These are phyloP conservation scores for Dictyostelium firmibasis DNA, from an alignment of 78 protist species.

Conservation along the genomic window DNA sequence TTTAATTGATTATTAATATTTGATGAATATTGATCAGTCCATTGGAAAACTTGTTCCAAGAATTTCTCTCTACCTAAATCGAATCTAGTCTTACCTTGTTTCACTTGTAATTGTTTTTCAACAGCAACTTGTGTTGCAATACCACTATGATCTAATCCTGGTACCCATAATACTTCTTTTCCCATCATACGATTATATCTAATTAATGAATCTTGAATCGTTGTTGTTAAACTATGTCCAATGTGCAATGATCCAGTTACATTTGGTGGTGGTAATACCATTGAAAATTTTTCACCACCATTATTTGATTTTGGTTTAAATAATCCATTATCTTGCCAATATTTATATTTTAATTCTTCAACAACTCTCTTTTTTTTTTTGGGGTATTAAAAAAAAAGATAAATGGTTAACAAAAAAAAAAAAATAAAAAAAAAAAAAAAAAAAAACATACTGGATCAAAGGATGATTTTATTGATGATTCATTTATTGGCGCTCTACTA, in stretches of 20 bases:
- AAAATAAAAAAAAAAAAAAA: not conserved
- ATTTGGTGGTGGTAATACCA: constrained; percentile 98
- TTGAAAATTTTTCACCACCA: constrained; percentile 47
- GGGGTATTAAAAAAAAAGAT: not conserved
- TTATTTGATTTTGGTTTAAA: constrained; percentile 53
- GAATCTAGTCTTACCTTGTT: constrained; percentile 41
- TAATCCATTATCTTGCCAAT: constrained; percentile 69
- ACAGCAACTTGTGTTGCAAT: constrained; percentile 97
- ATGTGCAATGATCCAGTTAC: constrained; percentile 97
- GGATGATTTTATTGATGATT: constrained; percentile 34
- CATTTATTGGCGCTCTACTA: constrained; percentile 18
- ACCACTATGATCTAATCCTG: constrained; percentile 98
- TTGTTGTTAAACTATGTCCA: constrained; percentile 96
- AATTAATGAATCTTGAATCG: constrained; percentile 86
- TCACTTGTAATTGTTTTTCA: constrained; percentile 55
- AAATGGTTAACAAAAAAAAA: not conserved
- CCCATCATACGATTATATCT: constrained; percentile 92
- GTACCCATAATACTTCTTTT: constrained; percentile 89
- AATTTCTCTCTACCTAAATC: constrained; percentile 88
- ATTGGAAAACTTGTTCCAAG: constrained; percentile 84
- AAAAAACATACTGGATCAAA: constrained; percentile 16
- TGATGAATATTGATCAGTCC: constrained; percentile 90
- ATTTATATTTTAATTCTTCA: constrained; percentile 50
- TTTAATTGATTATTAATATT: constrained; percentile 80
- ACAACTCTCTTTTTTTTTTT: not conserved